Percentiles rank a stretch among this genome's conserved stretches.
These are phyloP conservation scores for Solanum hybrid DNA, from an alignment of 305 asterid species.

Conservation along the genomic window DNA sequence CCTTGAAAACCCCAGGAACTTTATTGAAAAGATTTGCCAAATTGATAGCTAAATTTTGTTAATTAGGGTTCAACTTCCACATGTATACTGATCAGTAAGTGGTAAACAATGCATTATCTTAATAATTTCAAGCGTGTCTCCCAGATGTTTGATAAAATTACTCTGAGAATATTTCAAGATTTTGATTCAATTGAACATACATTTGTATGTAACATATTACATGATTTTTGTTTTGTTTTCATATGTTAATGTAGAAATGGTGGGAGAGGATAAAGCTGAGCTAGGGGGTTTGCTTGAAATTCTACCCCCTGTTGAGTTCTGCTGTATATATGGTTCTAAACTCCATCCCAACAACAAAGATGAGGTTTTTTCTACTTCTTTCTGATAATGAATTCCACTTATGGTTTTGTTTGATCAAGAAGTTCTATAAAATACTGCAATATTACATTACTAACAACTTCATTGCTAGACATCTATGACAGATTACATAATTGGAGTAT, in stretches of 20 bases:
- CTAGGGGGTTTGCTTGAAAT: slow-evolving; percentile 39
- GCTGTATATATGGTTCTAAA: slow-evolving; percentile 76
- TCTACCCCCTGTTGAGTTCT: slow-evolving; percentile 77
- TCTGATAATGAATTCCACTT: background rate
- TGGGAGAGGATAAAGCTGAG: slow-evolving; percentile 20
- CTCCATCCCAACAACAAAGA: slow-evolving; percentile 73
- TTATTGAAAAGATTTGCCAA: background rate
- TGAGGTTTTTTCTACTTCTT: slow-evolving; percentile 28
- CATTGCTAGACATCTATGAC: slow-evolving; percentile 54
- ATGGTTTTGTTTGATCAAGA: background rate
- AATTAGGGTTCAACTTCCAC: background rate
- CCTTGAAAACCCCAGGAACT: background rate
- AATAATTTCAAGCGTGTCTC: background rate
- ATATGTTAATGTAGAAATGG: slow-evolving; percentile 21
- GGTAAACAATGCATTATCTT: background rate
- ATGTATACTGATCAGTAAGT: background rate
- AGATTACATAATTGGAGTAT: slow-evolving; percentile 77
- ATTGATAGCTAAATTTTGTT: background rate
- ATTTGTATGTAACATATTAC: background rate
- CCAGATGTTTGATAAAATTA: background rate
- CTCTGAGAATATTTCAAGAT: background rate
- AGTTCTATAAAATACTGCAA: background rate
- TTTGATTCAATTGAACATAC: background rate
- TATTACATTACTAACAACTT: background rate
- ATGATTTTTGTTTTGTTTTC: background rate